These are phyloP conservation scores for Lagerstroemia speciosa DNA, from an alignment of 345 rosid genomes.

Conservation along the genomic window DNA sequence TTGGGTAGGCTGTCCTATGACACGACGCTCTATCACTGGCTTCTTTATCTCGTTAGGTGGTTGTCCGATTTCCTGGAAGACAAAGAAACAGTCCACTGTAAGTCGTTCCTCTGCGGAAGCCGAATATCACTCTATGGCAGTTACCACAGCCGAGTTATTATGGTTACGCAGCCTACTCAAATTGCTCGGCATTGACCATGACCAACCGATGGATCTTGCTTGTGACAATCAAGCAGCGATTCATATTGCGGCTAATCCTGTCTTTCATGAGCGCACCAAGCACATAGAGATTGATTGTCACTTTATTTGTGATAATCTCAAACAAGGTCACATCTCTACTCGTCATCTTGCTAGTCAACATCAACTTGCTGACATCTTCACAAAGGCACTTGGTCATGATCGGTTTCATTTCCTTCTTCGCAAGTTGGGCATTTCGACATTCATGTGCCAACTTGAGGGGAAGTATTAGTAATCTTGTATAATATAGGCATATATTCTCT, in stretches of 20 bases:
- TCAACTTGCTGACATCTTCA: rapidly evolving
- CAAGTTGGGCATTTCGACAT: neutral
- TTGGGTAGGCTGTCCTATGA: neutral
- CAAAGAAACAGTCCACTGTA: neutral
- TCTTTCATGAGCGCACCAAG: neutral
- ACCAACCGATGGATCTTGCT: neutral
- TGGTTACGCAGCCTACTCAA: neutral
- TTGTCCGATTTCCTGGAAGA: neutral
- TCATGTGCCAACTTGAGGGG: neutral
- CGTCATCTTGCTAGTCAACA: neutral
- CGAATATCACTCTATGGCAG: neutral
- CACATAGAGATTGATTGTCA: slow-evolving; percentile 8
- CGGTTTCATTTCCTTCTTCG: neutral
- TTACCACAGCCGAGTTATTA: neutral
- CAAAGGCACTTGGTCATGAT: neutral
- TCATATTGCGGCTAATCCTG: neutral
- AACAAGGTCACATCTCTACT: neutral
- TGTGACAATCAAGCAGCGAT: slow-evolving; percentile 5
- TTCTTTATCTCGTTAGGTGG: neutral
- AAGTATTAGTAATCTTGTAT: too few relatives aligned
- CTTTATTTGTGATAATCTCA: neutral
- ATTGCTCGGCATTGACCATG: neutral
- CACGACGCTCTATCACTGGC: neutral
- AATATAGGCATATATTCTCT: too few relatives aligned
- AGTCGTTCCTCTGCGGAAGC: neutral